These are phyloP conservation scores for Yamadazyma friedrichii DNA, from an alignment of 1,139 yeast genomes.

Conservation along the genomic window DNA sequence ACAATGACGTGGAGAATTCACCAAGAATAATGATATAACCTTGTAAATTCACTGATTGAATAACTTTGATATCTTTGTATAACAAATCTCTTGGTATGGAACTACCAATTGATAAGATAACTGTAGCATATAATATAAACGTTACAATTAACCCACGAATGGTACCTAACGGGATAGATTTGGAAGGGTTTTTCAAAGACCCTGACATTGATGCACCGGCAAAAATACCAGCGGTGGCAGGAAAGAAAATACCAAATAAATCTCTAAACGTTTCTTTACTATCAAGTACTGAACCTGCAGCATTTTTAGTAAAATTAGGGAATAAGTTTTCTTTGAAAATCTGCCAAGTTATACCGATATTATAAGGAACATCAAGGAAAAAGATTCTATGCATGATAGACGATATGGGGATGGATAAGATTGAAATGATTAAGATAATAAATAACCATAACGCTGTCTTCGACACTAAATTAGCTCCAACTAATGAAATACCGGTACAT, in stretches of 20 bases:
- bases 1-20: conserved; percentile 83
- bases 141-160: conserved; percentile 76
- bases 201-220: conserved; percentile 99
- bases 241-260: conserved; percentile 91
- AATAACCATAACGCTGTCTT: conserved; percentile 79
- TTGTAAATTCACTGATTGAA: conserved; percentile 75
- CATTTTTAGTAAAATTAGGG: conserved; percentile 83
- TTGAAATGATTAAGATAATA: conserved; percentile 65
- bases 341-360: conserved; percentile 71
- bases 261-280: conserved; percentile 73
- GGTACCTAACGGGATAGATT: conserved; percentile 88
- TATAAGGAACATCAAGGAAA: conserved; percentile 46
- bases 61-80: conserved; percentile 74
- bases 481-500: conserved; percentile 76
- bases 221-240: conserved; percentile 96
- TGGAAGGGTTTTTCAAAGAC: conserved; percentile 81
- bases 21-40: conserved; percentile 79
- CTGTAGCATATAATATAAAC: conserved; percentile 68
- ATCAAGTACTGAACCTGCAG: conserved; percentile 80
- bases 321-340: conserved; percentile 64
- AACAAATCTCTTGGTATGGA: conserved; percentile 78
- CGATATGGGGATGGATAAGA: conserved; percentile 81
- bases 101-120: conserved; percentile 74
- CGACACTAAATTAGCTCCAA: conserved; percentile 82
- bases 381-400: conserved; percentile 60